These are phyloP conservation scores for Smithsoniella earleae DNA, from an alignment of 163 green algal species.

Conservation along the genomic window DNA sequence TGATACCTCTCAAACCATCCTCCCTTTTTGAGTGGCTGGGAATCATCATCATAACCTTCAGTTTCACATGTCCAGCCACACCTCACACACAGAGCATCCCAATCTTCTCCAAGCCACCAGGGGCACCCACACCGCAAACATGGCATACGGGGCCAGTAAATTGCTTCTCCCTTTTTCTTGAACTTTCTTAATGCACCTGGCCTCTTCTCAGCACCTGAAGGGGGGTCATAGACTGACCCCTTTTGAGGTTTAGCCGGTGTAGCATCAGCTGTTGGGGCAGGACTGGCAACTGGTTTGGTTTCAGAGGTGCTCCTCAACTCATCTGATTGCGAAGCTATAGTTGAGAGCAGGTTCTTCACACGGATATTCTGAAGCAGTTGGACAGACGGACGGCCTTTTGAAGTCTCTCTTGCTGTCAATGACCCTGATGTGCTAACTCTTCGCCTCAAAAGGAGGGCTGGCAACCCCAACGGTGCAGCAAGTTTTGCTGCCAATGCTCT, in stretches of 20 bases:
- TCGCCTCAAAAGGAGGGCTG: no score
- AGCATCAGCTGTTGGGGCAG: no score
- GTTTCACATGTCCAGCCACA: slow-evolving; percentile 64
- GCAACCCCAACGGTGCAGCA: no score
- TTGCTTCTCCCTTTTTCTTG: slow-evolving; percentile 33
- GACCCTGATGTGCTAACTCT: no score
- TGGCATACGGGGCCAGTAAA: slow-evolving; percentile 74
- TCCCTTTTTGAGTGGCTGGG: slow-evolving; percentile 49
- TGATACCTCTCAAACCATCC: slow-evolving; percentile 41
- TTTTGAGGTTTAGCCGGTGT: neutral
- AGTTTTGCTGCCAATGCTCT: no score
- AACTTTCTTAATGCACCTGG: slow-evolving; percentile 39
- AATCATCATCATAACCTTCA: slow-evolving; percentile 72
- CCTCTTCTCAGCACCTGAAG: slow-evolving; percentile 6
- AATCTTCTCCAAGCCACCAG: slow-evolving; percentile 75
- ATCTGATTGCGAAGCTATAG: no score
- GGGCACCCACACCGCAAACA: slow-evolving; percentile 71
- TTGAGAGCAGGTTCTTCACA: neutral
- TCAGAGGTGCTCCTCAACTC: no score
- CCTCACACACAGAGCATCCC: slow-evolving; percentile 59
- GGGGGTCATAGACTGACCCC: slow-evolving; percentile 31
- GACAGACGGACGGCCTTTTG: no score
- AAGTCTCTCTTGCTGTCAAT: no score
- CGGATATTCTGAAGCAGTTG: neutral
- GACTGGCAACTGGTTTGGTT: neutral